Evolutionary conservation across 768 basidiomycete genomes (phyloP), one percentile per base, ranked within the genome.

Genomic region (Lactifluus piperatus): DNA sequence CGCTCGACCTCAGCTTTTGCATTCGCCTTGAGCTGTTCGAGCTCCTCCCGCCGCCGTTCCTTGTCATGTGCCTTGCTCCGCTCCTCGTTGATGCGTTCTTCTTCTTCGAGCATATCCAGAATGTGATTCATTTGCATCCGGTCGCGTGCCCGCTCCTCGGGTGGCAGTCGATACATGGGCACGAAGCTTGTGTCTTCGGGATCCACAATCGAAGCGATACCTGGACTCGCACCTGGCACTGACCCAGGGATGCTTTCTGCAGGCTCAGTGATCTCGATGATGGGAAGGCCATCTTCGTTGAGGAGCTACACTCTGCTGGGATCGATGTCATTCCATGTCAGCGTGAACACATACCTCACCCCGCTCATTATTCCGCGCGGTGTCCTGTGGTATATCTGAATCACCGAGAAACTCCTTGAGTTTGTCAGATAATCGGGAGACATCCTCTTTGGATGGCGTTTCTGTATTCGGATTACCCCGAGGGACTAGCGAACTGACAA

Each of bases 281-380:
- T 85, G 11, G 88, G 88, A 39, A 88, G 78, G 3, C 87, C 88
- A 49, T 91, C 88, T 65, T 89, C 86, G 65, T 86, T 87, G 41
- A 85, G 65, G 53, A 85, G 74, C 88, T 90, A 65, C 26, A 45
- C 27, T 11, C 62, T 22, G 54, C 65, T 63, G 67, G 27, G 62
- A 54, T 61, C 68, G 65, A 58, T 65, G 60, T 48, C 27, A 30
- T 20, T 45, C 37, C 10, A 13, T 27, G 44, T 59, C n/a, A 57
- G 53, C 34, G 36, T 24, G 54, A 34, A 65, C 65, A 73, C 80
- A 65, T 75, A 87, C 88, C 80, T 88, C 81, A 76, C 80, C 81
- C 71, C 75, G 76, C 70, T 79, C 80, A 58, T 81, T 79, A 54
- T 74, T 73, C 51, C 61, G 71, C 51, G 74, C 73, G 8, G 70